Conservation (phyloP, 169 alveolate species). For the Plasmodium inui region DNA sequence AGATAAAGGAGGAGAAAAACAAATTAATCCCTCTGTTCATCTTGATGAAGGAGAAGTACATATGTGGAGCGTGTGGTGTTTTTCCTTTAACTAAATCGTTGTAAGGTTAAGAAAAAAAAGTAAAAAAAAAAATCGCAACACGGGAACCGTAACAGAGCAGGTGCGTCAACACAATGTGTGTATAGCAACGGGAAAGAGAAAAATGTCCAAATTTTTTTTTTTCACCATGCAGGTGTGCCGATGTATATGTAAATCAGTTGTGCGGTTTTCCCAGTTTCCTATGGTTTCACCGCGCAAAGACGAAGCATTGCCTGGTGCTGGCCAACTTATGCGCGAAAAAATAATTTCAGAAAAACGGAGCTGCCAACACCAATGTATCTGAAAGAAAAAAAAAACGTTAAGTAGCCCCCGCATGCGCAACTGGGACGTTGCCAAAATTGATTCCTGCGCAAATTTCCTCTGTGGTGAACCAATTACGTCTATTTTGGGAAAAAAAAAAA, state of each 20-base stretch:
- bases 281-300: not conserved
- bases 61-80: not conserved
- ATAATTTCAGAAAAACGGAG: not conserved
- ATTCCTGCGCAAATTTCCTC: not conserved
- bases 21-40: not conserved
- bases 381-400: not conserved
- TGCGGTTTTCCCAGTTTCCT: not conserved
- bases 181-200: not conserved
- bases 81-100: not conserved
- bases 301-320: not conserved
- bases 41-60: not conserved
- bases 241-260: not conserved
- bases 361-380: not conserved
- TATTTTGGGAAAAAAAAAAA: not conserved
- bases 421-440: not conserved
- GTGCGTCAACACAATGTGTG: not conserved
- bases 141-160: not conserved
- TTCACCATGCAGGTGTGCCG: not conserved
- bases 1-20: not conserved
- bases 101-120: not conserved
- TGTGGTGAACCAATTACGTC: not conserved
- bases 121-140: not conserved
- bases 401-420: not conserved
- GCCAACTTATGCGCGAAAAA: not conserved
- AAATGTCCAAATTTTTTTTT: not conserved